These are phyloP conservation scores for Fusarium humuli DNA, from an alignment of 2,329 filamentous ascomycete genomes.

Conservation along the genomic window DNA sequence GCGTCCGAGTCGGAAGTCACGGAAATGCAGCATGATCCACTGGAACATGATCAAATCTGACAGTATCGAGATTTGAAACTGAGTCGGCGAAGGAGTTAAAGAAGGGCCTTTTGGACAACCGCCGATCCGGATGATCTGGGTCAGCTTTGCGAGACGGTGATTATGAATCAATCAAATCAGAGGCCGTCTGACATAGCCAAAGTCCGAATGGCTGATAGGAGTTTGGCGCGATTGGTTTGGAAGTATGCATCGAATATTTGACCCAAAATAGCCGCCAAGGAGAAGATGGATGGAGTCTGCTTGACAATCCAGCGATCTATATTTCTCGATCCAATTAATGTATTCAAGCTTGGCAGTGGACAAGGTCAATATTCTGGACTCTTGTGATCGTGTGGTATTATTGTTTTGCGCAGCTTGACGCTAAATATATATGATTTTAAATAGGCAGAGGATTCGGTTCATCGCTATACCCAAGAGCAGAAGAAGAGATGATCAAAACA, in stretches of 20 bases:
- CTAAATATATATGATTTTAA: constrained; percentile 25
- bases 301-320: constrained; percentile 22
- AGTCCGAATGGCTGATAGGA: not conserved
- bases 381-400: not conserved
- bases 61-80: constrained; percentile 30
- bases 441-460: constrained; percentile 30
- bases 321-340: not conserved
- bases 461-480: constrained; percentile 22
- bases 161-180: constrained; percentile 26
- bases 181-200: constrained; percentile 12
- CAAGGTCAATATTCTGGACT: not conserved
- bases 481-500: constrained; percentile 18
- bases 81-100: constrained; percentile 12
- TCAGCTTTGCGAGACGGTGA: constrained; percentile 14
- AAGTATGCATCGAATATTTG: not conserved
- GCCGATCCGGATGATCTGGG: constrained; percentile 13
- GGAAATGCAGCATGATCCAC: constrained; percentile 22
- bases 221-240: constrained; percentile 1
- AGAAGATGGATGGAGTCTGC: not conserved
- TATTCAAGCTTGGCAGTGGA: not conserved
- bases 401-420: constrained; percentile 29
- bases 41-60: constrained; percentile 13
- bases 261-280: constrained; percentile 5
- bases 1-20: constrained; percentile 35
- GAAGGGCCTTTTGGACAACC: not conserved